Conservation (phyloP, 2,329 filamentous ascomycete species). For the Ophiocordyceps robertsii region DNA sequence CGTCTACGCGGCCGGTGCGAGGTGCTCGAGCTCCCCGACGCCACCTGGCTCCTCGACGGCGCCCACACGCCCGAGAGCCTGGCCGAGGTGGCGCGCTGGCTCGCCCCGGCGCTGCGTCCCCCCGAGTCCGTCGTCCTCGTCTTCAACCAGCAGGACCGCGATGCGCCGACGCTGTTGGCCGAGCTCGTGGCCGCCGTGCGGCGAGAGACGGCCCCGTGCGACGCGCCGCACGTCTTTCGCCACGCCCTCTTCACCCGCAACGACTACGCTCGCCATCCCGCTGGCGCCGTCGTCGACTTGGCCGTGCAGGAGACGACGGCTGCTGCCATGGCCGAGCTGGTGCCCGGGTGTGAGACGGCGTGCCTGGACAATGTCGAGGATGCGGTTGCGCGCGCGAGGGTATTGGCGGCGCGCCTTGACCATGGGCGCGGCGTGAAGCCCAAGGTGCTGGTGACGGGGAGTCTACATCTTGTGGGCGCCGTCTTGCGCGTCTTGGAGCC, state of each 20-base stretch:
- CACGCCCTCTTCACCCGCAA: constrained; percentile 76
- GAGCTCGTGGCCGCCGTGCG: constrained; percentile 45
- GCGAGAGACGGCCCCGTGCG: constrained; percentile 20
- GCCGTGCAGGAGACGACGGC: constrained; percentile 57
- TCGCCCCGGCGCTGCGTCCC: constrained; percentile 35
- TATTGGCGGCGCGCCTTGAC: constrained; percentile 10
- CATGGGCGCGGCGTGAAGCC: constrained; percentile 17
- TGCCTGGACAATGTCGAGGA: constrained; percentile 59
- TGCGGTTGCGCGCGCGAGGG: constrained; percentile 45
- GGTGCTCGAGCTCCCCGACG: constrained; percentile 33
- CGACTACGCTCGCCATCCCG: constrained; percentile 18
- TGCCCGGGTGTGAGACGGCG: constrained; percentile 28
- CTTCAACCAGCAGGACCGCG: constrained; percentile 87
- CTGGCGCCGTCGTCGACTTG: constrained; percentile 27
- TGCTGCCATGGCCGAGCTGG: constrained; percentile 41
- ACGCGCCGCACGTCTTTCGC: constrained; percentile 37
- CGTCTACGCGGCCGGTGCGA: constrained; percentile 69
- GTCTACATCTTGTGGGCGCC: constrained; percentile 72
- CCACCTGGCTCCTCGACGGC: constrained; percentile 74
- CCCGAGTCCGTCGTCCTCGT: constrained; percentile 43
- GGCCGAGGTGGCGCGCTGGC: constrained; percentile 64
- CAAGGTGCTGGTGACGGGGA: constrained; percentile 62
- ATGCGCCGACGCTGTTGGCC: constrained; percentile 52
- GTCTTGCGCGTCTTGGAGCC: constrained; percentile 57
- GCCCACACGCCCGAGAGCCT: constrained; percentile 82